Evolutionary conservation across 768 basidiomycete species (phyloP), one percentile per base, ranked within the genome.

Genomic region (Psilocybe azurescens): DNA sequence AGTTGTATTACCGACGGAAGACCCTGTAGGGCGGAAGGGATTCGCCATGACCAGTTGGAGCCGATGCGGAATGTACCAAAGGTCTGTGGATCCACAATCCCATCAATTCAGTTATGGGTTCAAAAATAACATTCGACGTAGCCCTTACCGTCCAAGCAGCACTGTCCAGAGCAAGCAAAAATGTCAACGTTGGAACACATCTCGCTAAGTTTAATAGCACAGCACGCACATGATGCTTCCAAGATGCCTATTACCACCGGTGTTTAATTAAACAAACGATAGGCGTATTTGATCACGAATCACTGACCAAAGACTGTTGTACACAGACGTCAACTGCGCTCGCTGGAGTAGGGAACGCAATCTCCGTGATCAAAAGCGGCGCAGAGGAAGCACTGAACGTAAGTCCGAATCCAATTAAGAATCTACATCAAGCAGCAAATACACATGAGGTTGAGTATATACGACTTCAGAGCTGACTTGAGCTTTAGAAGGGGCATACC

Each of bases 51-150:
- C 89, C 86, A 91, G 50, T 81, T 79, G 65, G 68, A 83, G 46
- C 71, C 70, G 57, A 90, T 83, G 66, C 80, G 77, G 77, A 89
- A 86, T n/a, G 90, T 89, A 29, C 90, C 90, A 70, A 86, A 92
- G 0, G 89, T 89, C 24, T 73, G 64, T 51, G 3, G 13, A 3
- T 84, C 61, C 91, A 69, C 47, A 91, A 76, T 83, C 32, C 5
- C 3, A 13, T 13, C 14, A 41, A 18, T 18, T 38, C 38, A 16
- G 16, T 30, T 7, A 39, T 39, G 2, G 38, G 8, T 14, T 14
- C 14, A 14, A 39, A 24, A 38, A 18, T 6, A 5, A 44, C 47
- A 48, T 50, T 49, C n/a, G 41, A 20, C 38, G 13, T 29, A 44
- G 8, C 30, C 59, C 68, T 62, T 54, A 74, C 72, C 47, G 87